Evolutionary conservation across 768 basidiomycete genomes (phyloP).

Genomic region (Termitomyces sp.): DNA sequence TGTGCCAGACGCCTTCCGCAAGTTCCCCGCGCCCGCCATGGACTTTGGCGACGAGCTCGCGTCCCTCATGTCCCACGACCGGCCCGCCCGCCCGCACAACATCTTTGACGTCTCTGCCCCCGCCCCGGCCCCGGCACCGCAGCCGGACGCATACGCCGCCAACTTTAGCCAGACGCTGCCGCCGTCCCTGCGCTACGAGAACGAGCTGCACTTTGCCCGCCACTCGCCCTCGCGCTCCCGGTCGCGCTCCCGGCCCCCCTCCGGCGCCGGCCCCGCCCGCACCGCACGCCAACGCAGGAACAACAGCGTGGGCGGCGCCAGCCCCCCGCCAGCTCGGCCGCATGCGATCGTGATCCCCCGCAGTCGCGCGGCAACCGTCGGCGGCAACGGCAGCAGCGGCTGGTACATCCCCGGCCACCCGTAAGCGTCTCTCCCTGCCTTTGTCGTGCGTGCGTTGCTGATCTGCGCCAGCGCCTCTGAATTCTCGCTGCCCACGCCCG

Average conservation of each 20-base stretch:
- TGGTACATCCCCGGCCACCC: conserved; percentile 28
- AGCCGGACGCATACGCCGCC: conserved; percentile 21
- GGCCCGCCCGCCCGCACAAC: conserved; percentile 34
- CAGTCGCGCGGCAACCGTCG: conserved; percentile 21
- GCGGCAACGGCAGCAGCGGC: conserved; percentile 12
- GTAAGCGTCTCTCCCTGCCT: conserved; percentile 15
- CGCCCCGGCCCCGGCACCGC: conserved; percentile 17
- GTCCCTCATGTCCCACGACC: conserved; percentile 27
- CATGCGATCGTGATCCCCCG: conserved; percentile 67
- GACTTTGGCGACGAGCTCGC: conserved; percentile 72
- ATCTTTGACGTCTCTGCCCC: conserved; percentile 60
- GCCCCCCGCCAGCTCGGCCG: conserved; percentile 48
- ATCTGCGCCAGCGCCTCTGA: conserved; percentile 11
- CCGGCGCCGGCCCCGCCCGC: conserved; percentile 41
- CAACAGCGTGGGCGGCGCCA: conserved; percentile 54
- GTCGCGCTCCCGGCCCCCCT: conserved; percentile 39
- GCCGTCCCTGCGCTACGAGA: conserved; percentile 46
- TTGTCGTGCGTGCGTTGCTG: neutral
- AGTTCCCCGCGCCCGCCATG: conserved; percentile 38
- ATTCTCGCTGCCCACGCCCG: conserved; percentile 41
- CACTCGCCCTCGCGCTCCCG: conserved; percentile 37
- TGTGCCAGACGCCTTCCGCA: conserved; percentile 51
- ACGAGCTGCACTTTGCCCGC: conserved; percentile 27
- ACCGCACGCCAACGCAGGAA: conserved; percentile 53
- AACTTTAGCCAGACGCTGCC: conserved; percentile 49